Conservation (phyloP, 1,139 yeast genomes). For the Geotrichum bryndzae region DNA sequence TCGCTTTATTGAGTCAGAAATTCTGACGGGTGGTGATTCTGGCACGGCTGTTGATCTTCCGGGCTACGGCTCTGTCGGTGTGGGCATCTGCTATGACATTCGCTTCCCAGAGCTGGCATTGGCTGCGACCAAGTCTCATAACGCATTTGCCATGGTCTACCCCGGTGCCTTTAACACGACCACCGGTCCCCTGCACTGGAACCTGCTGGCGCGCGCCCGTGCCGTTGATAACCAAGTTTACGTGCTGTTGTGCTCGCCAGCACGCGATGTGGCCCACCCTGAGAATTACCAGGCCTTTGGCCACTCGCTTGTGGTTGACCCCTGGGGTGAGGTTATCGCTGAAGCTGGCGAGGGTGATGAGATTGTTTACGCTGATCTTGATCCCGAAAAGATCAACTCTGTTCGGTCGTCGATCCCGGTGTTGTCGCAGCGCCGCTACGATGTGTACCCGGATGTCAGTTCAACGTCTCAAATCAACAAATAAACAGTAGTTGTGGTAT, state of each 20-base stretch:
- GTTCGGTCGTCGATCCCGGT: conserved; percentile 75
- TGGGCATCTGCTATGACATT: conserved; percentile 89
- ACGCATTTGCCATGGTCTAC: conserved; percentile 80
- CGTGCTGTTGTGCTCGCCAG: conserved; percentile 80
- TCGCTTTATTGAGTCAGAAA: conserved; percentile 73
- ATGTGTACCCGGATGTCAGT: conserved; percentile 64
- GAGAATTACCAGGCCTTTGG: conserved; percentile 87
- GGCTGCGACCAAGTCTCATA: conserved; percentile 32
- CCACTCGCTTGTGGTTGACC: conserved; percentile 82
- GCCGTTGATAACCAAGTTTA: conserved; percentile 87
- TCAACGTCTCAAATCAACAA: conserved; percentile 5
- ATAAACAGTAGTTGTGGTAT: background rate
- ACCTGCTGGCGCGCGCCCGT: conserved; percentile 72
- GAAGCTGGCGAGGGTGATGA: conserved; percentile 87
- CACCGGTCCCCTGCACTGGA: conserved; percentile 96
- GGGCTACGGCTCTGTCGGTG: conserved; percentile 70
- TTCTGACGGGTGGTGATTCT: conserved; percentile 70
- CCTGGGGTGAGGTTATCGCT: conserved; percentile 69
- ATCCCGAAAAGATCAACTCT: conserved; percentile 53
- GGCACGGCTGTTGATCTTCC: conserved; percentile 70
- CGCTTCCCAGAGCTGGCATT: conserved; percentile 86
- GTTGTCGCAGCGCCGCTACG: conserved; percentile 73
- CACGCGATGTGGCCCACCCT: conserved; percentile 53
- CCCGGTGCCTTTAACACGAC: conserved; percentile 96
- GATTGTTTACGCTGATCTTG: conserved; percentile 72